These are phyloP conservation scores for Kitagawia praeruptora DNA, from an alignment of 129 eudicot species.

Conservation along the genomic window DNA sequence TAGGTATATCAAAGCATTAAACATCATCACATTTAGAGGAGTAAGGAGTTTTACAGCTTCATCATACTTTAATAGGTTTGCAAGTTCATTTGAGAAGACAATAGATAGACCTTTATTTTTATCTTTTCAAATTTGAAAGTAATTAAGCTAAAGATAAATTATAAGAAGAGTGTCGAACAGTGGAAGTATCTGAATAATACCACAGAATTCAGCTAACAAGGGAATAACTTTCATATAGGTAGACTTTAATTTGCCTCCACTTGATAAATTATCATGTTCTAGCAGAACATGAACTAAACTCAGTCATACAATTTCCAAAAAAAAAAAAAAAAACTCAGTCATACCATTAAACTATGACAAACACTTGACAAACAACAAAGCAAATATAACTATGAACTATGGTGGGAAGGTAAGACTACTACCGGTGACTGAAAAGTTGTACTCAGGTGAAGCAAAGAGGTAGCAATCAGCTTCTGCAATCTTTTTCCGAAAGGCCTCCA, in stretches of 20 bases:
- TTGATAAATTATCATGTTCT: neutral
- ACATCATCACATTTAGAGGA: neutral
- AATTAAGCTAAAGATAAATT: neutral
- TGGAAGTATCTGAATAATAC: neutral
- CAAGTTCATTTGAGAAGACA: neutral
- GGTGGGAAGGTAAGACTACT: neutral
- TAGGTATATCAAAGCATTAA: neutral
- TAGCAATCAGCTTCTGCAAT: constrained; percentile 56
- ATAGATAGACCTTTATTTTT: neutral
- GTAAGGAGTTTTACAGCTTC: neutral
- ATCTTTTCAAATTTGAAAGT: neutral
- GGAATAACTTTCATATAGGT: neutral
- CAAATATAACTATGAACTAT: neutral
- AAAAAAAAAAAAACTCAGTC: too few relatives aligned
- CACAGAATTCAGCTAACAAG: neutral
- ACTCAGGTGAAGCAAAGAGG: constrained; percentile 88
- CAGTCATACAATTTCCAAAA: too few relatives aligned
- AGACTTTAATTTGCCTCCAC: neutral
- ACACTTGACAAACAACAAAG: neutral
- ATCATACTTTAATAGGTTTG: neutral
- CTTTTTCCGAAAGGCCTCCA: constrained; percentile 72
- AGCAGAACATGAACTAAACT: neutral
- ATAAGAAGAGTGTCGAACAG: neutral
- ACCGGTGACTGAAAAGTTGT: constrained; percentile 82
- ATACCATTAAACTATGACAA: neutral